phyloP scores from a whole-genome alignment of 257 asterid species.

The Jacaranda copaia region DNA sequence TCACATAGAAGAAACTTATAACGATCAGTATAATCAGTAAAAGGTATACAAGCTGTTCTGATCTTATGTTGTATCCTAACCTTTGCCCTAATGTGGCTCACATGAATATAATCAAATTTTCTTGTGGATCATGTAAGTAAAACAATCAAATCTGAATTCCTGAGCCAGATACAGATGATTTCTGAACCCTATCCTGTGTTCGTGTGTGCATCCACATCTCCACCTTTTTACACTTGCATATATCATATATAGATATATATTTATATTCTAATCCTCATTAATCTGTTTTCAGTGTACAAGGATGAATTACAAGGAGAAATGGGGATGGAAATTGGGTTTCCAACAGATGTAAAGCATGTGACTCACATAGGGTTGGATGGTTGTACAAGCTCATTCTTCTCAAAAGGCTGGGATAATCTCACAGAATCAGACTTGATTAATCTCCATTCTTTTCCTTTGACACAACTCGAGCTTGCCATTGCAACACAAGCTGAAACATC shows the following conservation, averaged over 20 bases:
- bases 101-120: background rate
- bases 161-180: background rate
- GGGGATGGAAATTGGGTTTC: constrained; percentile 68
- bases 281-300: constrained; percentile 52
- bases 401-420: constrained; percentile 52
- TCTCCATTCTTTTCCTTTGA: constrained; percentile 38
- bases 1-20: background rate
- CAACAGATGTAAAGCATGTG: constrained; percentile 80
- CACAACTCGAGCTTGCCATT: constrained; percentile 37
- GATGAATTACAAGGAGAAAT: constrained; percentile 57
- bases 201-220: background rate
- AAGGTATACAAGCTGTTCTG: too few species aligned
- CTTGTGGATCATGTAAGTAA: background rate
- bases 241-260: background rate
- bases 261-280: background rate
- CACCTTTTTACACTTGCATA: background rate
- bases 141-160: background rate
- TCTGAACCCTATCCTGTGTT: background rate
- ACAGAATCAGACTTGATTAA: constrained; percentile 39
- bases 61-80: background rate
- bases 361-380: constrained; percentile 80
- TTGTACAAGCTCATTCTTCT: constrained; percentile 55
- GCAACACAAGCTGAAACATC: constrained; percentile 35
- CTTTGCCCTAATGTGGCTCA: background rate
- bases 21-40: background rate